Conservation (phyloP, 2,329 filamentous ascomycete genomes). For the Lasiodiplodia citricola region DNA sequence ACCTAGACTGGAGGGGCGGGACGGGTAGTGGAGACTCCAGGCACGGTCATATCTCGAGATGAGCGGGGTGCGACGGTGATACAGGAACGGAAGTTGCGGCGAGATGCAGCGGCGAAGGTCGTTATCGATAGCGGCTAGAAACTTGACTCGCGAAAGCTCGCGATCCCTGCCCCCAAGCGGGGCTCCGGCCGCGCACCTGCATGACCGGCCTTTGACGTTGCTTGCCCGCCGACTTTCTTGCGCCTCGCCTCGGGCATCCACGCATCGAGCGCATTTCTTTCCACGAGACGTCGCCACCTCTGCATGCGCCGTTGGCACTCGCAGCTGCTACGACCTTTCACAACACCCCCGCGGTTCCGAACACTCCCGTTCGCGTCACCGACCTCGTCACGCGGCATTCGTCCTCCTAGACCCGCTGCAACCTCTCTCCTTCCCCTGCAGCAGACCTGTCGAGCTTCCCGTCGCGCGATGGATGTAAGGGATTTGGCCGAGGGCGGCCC, state of each 20-base stretch:
- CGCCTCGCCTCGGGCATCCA: constrained; percentile 12
- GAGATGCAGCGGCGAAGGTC: constrained; percentile 29
- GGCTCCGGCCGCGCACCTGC: constrained; percentile 1
- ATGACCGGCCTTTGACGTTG: constrained; percentile 18
- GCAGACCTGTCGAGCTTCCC: background rate
- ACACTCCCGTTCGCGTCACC: background rate
- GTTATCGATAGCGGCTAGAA: background rate
- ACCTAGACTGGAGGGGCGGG: background rate
- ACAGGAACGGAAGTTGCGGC: constrained; percentile 13
- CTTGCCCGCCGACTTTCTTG: constrained; percentile 16
- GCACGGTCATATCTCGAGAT: background rate
- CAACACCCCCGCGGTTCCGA: background rate
- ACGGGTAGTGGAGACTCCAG: background rate
- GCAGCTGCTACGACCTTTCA: background rate
- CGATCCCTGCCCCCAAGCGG: constrained; percentile 9
- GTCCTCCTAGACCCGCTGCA: background rate
- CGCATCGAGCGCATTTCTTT: background rate
- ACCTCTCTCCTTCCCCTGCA: background rate
- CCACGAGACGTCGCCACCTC: background rate
- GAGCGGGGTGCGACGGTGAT: background rate
- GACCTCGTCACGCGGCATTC: background rate
- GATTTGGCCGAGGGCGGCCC: constrained; percentile 29
- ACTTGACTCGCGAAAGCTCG: constrained; percentile 16
- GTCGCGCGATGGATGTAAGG: constrained; percentile 38
- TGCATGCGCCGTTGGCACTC: constrained; percentile 1